phyloP scores from a whole-genome alignment of 306 rosid genomes.

The Dryas octopetala region DNA sequence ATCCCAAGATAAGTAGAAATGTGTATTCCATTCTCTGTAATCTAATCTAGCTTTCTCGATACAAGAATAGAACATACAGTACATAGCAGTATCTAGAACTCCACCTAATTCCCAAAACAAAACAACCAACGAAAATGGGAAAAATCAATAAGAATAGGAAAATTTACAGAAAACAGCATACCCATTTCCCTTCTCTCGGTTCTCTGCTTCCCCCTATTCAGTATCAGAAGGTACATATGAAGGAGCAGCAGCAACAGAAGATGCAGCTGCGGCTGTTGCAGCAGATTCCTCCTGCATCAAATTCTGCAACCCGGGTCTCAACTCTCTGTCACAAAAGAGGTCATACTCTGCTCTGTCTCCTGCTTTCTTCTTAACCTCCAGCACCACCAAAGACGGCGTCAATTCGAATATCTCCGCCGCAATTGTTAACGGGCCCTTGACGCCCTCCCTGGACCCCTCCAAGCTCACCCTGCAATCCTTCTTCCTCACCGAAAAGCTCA shows the following conservation, averaged over 20 bases:
- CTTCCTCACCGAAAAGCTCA: constrained; percentile 81
- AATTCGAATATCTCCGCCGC: constrained; percentile 89
- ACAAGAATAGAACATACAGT: constrained; percentile 34
- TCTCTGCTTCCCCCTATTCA: constrained; percentile 7
- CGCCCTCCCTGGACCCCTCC: constrained; percentile 80
- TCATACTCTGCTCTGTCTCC: constrained; percentile 81
- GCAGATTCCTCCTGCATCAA: constrained; percentile 54
- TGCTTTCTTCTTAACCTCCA: constrained; percentile 86
- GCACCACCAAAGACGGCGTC: constrained; percentile 74
- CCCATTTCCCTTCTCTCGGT: constrained; percentile 27
- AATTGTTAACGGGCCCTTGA: constrained; percentile 78
- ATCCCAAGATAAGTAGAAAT: constrained; percentile 12
- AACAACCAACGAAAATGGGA: constrained; percentile 26
- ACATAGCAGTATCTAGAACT: constrained; percentile 33
- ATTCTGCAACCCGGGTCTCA: constrained; percentile 65
- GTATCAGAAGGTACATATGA: constrained; percentile 34
- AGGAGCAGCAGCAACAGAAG: constrained; percentile 23
- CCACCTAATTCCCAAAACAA: constrained; percentile 34
- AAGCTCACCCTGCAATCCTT: constrained; percentile 84
- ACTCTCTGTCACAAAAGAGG: constrained; percentile 55
- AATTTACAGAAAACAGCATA: constrained; percentile 38
- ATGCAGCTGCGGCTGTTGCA: background rate
- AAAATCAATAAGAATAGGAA: constrained; percentile 17
- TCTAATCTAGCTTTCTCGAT: constrained; percentile 35
- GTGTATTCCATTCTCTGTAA: constrained; percentile 26